phyloP scores from a whole-genome alignment of 345 rosid species.

The Eucalyptus coolabah region DNA sequence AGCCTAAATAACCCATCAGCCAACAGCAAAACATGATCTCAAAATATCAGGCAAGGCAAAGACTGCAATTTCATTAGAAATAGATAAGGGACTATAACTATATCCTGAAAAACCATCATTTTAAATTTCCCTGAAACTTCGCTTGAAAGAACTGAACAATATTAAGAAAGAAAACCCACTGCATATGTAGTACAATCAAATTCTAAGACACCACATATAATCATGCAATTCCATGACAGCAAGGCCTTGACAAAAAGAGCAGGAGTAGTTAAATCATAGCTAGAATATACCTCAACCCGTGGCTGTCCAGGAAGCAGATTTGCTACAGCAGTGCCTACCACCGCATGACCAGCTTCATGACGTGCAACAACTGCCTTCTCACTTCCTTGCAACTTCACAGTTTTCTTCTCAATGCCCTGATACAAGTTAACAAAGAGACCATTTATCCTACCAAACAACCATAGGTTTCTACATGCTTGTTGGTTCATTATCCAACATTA shows the following conservation, averaged over 20 bases:
- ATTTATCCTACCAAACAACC: background rate
- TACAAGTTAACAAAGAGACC: background rate
- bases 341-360: constrained; percentile 98
- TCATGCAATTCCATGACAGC: background rate
- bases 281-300: constrained; percentile 62
- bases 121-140: background rate
- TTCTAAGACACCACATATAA: background rate
- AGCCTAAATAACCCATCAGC: background rate
- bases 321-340: constrained; percentile 95
- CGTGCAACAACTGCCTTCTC: constrained; percentile 97
- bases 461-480: background rate
- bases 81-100: background rate
- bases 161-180: background rate
- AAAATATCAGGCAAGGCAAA: background rate
- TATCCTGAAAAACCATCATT: background rate
- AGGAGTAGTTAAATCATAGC: background rate
- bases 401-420: constrained; percentile 97
- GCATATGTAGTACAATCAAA: background rate
- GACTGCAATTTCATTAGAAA: background rate
- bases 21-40: background rate
- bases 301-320: constrained; percentile 85
- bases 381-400: constrained; percentile 68
- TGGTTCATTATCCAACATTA: background rate
- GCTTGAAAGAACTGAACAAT: background rate
- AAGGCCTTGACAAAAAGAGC: background rate